Conservation (phyloP, 805 yeast species). For the Yarrowia yakushimensis region DNA sequence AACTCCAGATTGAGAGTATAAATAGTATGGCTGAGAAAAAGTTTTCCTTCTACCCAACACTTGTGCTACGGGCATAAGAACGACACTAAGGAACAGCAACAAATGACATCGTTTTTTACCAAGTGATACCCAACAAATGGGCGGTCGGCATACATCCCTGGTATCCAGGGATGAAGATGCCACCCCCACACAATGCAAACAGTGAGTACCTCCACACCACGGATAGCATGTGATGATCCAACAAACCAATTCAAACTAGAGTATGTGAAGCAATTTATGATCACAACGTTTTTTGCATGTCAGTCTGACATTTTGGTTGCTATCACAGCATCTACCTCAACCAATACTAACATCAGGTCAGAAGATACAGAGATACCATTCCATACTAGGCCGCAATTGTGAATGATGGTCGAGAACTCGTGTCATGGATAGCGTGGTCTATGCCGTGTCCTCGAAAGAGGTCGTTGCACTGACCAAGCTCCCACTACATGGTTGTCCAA, state of each 20-base stretch:
- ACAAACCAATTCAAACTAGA: constrained; percentile 52
- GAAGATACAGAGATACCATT: not conserved
- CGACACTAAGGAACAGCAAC: not conserved
- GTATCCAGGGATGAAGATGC: not conserved
- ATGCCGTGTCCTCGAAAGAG: not conserved
- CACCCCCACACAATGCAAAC: not conserved
- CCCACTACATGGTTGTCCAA: not conserved
- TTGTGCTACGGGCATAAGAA: not conserved
- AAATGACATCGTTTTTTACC: too few species aligned
- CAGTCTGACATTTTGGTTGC: constrained; percentile 24
- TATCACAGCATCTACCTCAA: not conserved
- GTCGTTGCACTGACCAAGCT: not conserved
- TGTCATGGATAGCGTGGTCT: not conserved
- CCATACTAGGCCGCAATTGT: not conserved
- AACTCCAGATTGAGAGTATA: not conserved
- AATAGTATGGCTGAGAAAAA: not conserved
- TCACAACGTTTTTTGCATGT: constrained; percentile 36
- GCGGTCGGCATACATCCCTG: not conserved
- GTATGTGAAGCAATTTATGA: constrained; percentile 57
- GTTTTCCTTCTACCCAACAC: constrained; percentile 12
- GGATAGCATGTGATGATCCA: constrained; percentile 22
- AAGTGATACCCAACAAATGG: not conserved
- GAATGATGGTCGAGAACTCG: not conserved
- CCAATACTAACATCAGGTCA: constrained; percentile 20
- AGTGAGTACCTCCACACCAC: not conserved